These are phyloP conservation scores for Westerdykella aurantiaca DNA, from an alignment of 2,329 filamentous ascomycete species.

Conservation along the genomic window DNA sequence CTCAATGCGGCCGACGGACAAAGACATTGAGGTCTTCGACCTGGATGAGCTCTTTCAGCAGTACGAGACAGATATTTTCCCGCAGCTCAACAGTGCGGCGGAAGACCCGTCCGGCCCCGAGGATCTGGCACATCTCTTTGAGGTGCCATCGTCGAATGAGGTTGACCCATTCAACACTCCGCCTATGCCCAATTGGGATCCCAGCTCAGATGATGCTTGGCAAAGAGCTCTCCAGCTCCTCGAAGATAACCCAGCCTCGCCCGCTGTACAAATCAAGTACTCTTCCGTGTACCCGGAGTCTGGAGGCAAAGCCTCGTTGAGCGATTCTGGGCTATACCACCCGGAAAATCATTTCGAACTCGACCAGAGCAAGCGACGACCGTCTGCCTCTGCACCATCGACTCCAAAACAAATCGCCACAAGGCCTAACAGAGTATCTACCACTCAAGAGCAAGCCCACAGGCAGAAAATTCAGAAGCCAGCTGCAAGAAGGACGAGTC, in stretches of 20 bases:
- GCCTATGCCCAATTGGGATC: conserved; percentile 45
- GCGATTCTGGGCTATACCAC: conserved; percentile 29
- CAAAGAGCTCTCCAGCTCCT: conserved; percentile 48
- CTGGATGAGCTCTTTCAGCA: conserved; percentile 59
- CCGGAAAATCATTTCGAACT: conserved; percentile 27
- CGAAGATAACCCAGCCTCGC: conserved; percentile 45
- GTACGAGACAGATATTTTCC: conserved; percentile 54
- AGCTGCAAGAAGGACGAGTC: conserved; percentile 32
- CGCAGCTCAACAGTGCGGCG: conserved; percentile 41
- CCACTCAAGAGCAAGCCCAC: conserved; percentile 1
- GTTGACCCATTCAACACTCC: conserved; percentile 44
- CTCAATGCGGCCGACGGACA: conserved; percentile 46
- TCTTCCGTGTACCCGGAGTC: conserved; percentile 30
- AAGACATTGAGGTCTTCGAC: conserved; percentile 51
- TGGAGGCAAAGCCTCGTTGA: conserved; percentile 25
- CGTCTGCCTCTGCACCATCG: conserved; percentile 29
- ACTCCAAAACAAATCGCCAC: conserved; percentile 22
- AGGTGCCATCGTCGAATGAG: conserved; percentile 48
- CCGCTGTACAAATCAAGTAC: conserved; percentile 20
- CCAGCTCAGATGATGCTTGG: conserved; percentile 48
- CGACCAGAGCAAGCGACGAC: conserved; percentile 17
- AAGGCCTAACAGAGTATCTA: conserved; percentile 4
- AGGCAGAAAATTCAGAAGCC: conserved; percentile 17
- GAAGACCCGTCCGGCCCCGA: conserved; percentile 46
- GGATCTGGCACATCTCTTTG: conserved; percentile 49